phyloP scores from a whole-genome alignment of 129 eudicot genomes.

The Solidago caesia region DNA sequence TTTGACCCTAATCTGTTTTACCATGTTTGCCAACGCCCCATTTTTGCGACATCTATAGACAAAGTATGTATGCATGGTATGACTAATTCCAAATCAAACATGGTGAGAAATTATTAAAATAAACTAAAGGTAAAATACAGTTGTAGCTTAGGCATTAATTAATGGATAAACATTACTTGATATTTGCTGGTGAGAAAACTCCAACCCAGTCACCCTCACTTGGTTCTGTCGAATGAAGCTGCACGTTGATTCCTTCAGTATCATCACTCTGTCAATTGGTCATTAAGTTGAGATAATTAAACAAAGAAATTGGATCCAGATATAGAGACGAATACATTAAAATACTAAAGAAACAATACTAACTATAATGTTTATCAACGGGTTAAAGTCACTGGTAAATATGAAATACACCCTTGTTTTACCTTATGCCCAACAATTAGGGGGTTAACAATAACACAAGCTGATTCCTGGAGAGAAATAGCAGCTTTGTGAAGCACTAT shows the following conservation, averaged over 20 bases:
- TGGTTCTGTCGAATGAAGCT: conserved; percentile 45
- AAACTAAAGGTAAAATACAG: not conserved
- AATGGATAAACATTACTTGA: conserved; percentile 43
- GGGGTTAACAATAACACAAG: conserved; percentile 53
- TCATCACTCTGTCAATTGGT: conserved; percentile 59
- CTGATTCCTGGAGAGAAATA: conserved; percentile 36
- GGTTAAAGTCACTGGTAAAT: not conserved
- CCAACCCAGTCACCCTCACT: conserved; percentile 75
- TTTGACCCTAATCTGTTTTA: not conserved
- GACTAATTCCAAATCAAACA: not conserved
- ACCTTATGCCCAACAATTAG: conserved; percentile 58
- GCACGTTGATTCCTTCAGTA: conserved; percentile 50
- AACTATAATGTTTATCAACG: conserved; percentile 8
- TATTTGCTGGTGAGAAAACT: conserved; percentile 71
- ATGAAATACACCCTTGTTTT: not conserved
- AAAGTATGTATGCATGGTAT: not conserved
- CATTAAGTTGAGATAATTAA: not conserved
- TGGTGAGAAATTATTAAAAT: conserved; percentile 1
- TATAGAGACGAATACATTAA: not conserved
- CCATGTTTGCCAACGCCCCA: not conserved
- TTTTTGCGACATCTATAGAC: not conserved
- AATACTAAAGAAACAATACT: not conserved
- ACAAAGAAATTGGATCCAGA: not conserved
- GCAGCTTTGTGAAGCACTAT: conserved; percentile 54
- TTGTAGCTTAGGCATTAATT: not conserved